These are phyloP conservation scores for Fonsecaea monophora DNA, from an alignment of 2,329 filamentous ascomycete genomes.

Conservation along the genomic window DNA sequence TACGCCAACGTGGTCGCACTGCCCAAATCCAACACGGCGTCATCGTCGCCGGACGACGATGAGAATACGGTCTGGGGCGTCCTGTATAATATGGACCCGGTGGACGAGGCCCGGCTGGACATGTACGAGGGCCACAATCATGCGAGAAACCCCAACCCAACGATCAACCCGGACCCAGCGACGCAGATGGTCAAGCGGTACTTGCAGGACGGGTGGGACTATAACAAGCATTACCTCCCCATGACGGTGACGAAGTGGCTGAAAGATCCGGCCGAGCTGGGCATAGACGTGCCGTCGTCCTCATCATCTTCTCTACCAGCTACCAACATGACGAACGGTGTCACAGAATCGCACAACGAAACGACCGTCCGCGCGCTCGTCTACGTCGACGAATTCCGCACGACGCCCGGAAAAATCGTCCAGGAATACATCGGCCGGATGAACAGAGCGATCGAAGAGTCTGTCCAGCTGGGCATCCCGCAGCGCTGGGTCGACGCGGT, in stretches of 20 bases:
- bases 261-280: constrained; percentile 32
- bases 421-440: constrained; percentile 51
- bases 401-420: constrained; percentile 44
- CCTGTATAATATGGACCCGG: constrained; percentile 49
- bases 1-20: constrained; percentile 51
- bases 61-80: constrained; percentile 47
- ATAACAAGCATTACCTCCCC: constrained; percentile 41
- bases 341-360: not conserved
- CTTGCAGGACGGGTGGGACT: constrained; percentile 39
- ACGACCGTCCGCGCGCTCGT: constrained; percentile 45
- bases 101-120: constrained; percentile 49
- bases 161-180: constrained; percentile 31
- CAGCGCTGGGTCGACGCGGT: constrained; percentile 46
- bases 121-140: constrained; percentile 47
- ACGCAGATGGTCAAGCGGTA: constrained; percentile 32
- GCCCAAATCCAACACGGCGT: constrained; percentile 26
- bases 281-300: constrained; percentile 22
- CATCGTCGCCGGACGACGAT: not conserved
- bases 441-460: constrained; percentile 52
- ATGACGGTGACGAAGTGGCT: constrained; percentile 38
- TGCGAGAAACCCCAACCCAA: constrained; percentile 31
- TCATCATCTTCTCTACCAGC: not conserved
- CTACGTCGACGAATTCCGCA: constrained; percentile 52
- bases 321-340: not conserved
- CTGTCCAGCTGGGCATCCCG: constrained; percentile 44